Evolutionary conservation across 345 rosid genomes (phyloP).

Genomic region (Hirschfeldia incana): DNA sequence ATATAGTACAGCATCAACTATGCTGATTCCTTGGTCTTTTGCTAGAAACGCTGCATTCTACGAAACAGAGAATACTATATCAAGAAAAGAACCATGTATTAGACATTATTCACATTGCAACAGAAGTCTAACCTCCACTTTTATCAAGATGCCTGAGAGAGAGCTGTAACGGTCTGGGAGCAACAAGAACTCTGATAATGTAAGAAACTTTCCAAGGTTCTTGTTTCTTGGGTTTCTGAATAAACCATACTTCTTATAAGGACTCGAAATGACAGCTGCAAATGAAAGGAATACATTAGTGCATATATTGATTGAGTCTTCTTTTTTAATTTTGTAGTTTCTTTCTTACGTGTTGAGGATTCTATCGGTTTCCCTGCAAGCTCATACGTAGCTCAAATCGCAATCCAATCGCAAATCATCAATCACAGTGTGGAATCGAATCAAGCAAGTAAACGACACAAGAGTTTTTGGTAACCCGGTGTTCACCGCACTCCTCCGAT

Average conservation of each 20-base stretch:
- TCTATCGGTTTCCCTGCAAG: no score
- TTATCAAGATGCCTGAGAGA: background rate
- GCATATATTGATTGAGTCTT: constrained; percentile 8
- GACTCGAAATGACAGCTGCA: constrained; percentile 63
- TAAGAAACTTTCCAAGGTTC: no score
- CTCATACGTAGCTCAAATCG: no score
- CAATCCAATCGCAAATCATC: no score
- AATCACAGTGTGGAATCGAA: no score
- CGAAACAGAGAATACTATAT: constrained; percentile 19
- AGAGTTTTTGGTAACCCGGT: no score
- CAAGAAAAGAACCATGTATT: constrained; percentile 5
- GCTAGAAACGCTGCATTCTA: constrained; percentile 78
- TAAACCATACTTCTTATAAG: background rate
- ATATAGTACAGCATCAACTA: constrained; percentile 53
- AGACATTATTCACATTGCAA: background rate
- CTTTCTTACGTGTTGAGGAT: no score
- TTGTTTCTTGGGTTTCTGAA: no score
- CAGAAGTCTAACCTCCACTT: constrained; percentile 73
- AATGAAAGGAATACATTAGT: constrained; percentile 23
- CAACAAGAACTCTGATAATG: no score
- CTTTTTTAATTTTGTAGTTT: background rate
- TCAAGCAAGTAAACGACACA: no score
- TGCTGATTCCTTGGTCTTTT: constrained; percentile 46
- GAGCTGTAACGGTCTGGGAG: no score
- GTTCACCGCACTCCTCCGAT: no score